These are phyloP conservation scores for Ceratocystis papillata DNA, from an alignment of 2,329 filamentous ascomycete genomes.

Conservation along the genomic window DNA sequence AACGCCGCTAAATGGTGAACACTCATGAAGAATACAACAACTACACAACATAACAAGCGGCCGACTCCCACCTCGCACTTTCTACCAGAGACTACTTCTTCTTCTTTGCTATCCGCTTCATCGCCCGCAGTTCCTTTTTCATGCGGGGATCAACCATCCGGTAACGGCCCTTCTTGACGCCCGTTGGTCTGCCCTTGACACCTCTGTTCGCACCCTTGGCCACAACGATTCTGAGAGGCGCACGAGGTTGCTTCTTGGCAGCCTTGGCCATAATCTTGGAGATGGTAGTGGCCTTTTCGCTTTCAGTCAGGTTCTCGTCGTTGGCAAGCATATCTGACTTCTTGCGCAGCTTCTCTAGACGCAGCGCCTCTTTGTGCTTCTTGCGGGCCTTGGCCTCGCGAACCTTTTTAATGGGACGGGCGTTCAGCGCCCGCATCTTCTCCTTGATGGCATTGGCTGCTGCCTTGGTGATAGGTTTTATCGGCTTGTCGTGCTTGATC, in stretches of 20 bases:
- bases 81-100: constrained; percentile 39
- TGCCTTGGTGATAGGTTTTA: constrained; percentile 84
- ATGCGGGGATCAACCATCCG: constrained; percentile 92
- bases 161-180: constrained; percentile 80
- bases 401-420: constrained; percentile 97
- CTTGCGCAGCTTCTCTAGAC: constrained; percentile 88
- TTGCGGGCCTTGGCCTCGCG: constrained; percentile 91
- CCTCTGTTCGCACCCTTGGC: constrained; percentile 75
- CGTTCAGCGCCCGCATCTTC: constrained; percentile 84
- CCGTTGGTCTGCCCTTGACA: constrained; percentile 73
- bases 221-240: constrained; percentile 77
- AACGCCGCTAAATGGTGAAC: constrained; percentile 23
- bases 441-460: constrained; percentile 88
- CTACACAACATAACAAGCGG: constrained; percentile 15
- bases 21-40: not conserved
- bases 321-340: constrained; percentile 85
- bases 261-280: constrained; percentile 70
- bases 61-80: not conserved
- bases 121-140: constrained; percentile 89
- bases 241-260: constrained; percentile 73
- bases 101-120: constrained; percentile 69
- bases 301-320: constrained; percentile 87
- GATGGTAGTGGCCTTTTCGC: constrained; percentile 85
- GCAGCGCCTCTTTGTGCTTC: constrained; percentile 88
- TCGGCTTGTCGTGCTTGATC: constrained; percentile 64